Evolutionary conservation across 2,329 filamentous ascomycete species (phyloP), one percentile per base, ranked within the genome.

Genomic region (Coleophoma crateriformis): DNA sequence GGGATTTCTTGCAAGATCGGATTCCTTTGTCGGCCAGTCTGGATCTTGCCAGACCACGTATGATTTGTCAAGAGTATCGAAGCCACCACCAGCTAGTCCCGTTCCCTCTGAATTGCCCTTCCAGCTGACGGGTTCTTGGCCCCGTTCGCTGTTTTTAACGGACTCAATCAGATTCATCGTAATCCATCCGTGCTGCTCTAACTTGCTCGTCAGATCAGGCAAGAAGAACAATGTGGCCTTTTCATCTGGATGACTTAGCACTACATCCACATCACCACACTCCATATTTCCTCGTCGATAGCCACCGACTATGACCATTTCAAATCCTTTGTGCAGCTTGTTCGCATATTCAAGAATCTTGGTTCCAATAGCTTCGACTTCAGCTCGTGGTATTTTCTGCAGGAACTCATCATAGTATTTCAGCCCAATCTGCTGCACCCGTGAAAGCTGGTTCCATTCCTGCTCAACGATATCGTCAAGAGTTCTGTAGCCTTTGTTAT

Each of bases 381-480:
- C 90, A 0, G 62, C 50, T 1, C 90, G 80, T 0, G 88, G 78
- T 4, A 97, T 88, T 13, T 79, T 82, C 14, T 76, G 68, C 42
- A 79, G 71, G 49, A 99, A 87, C 55, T 97, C 92, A 33, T 95
- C 87, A 64, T 95, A 96, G 68, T 84, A 96, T 64, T 97, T 97
- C 41, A 96, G 74, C 0, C 94, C 92, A 49, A 97, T 95, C 64
- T 97, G 90, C 67, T 96, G 92, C 1, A 89, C 87, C 12, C 90
- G 82, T 1, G 77, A 85, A 1, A 97, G 73, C 0, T 67, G 74
- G 17, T 73, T 65, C 92, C 92, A 97, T 11, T 88, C 90, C 59
- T 83, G 78, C 61, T 95, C 87, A 38, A 96, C 75, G 3, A 97
- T 72, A 59, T 97, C 91, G 60, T 96, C 90, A 1, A 96, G 72